Evolutionary conservation across 306 rosid species (phyloP), one percentile per base, ranked within the genome.

Genomic region (Corylus heterophylla): DNA sequence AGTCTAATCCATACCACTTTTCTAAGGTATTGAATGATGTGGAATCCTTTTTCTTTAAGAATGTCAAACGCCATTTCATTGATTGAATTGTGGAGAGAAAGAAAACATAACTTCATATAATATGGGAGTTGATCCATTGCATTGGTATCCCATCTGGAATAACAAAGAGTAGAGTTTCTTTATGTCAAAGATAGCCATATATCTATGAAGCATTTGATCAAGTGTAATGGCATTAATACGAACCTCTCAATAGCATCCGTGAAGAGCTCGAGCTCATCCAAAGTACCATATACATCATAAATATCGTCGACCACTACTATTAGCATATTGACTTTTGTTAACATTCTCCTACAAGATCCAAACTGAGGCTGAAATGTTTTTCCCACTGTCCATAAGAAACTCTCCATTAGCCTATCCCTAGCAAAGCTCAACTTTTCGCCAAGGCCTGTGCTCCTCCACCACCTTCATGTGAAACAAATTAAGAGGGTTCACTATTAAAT

Each of bases 381-480:
- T 4, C 71, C 80, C 3, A 54, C 58, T 0, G 61, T 3, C 83
- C 83, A 83, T 0, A 75, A 51, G 70, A 78, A 78, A 35, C 14
- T 42, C 22, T 71, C 81, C 68, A 71, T 25, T 17, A 42, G 1
- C 50, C 77, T 69, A 22, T 76, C 74, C 31, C 85, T 76, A 1
- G 73, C 81, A 82, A 82, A 82, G 13, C 70, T 50, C 51, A 82
- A 54, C 42, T 68, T 29, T 37, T 76, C 16, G 1, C 49, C 78
- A 29, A 82, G 50, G 16, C 54, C 3, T 16, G 13, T 73, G 73
- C 44, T 74, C 13, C 2, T 64, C 83, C 78, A 79, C 78, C 74
- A 73, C 31, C 78, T 72, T 20, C 13, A 49, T 49, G 3, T 12
- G 45, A 42, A 42, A 4, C 44, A 39, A 39, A 71, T 6, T 3